These are phyloP conservation scores for Pseudocohnilembus persalinus DNA, from an alignment of 169 alveolate species.

Conservation along the genomic window DNA sequence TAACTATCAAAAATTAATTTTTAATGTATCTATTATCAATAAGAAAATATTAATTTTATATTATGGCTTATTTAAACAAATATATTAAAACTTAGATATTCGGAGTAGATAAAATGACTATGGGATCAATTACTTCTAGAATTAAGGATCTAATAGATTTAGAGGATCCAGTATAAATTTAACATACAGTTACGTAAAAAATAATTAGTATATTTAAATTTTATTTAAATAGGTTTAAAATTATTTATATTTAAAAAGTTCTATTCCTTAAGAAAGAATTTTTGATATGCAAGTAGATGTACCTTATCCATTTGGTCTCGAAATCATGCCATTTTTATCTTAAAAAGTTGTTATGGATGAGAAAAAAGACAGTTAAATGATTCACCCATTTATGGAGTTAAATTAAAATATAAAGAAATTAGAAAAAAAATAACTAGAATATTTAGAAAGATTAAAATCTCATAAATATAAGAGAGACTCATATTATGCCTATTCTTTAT, in stretches of 20 bases:
- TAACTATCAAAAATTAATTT: not conserved
- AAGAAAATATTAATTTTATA: too few species aligned
- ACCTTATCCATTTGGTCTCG: slow-evolving; percentile 12
- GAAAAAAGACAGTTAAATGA: slow-evolving; percentile 13
- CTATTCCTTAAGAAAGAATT: slow-evolving; percentile 4
- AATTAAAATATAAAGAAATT: slow-evolving; percentile 19
- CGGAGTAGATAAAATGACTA: slow-evolving; percentile 4
- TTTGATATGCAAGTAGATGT: slow-evolving; percentile 16
- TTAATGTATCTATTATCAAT: too few species aligned
- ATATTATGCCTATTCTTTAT: slow-evolving; percentile 3
- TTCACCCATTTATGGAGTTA: slow-evolving; percentile 19
- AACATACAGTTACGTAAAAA: slow-evolving; percentile 7
- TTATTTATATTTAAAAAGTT: too few species aligned
- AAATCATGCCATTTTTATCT: slow-evolving; percentile 28
- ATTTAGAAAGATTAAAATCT: slow-evolving; percentile 18
- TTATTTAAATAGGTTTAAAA: not conserved
- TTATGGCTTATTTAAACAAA: too few species aligned
- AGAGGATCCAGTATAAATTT: not conserved
- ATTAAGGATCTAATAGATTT: not conserved
- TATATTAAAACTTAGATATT: slow-evolving; percentile 1
- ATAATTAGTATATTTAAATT: not conserved
- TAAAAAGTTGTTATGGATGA: slow-evolving; percentile 23
- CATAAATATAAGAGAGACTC: slow-evolving; percentile 32
- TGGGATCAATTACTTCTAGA: slow-evolving; percentile 15
- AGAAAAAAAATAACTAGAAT: slow-evolving; percentile 13